Percentiles rank a stretch among this genome's conserved stretches.
These are phyloP conservation scores for Cetradonia linearis DNA, from an alignment of 495 filamentous ascomycete genomes.

Conservation along the genomic window DNA sequence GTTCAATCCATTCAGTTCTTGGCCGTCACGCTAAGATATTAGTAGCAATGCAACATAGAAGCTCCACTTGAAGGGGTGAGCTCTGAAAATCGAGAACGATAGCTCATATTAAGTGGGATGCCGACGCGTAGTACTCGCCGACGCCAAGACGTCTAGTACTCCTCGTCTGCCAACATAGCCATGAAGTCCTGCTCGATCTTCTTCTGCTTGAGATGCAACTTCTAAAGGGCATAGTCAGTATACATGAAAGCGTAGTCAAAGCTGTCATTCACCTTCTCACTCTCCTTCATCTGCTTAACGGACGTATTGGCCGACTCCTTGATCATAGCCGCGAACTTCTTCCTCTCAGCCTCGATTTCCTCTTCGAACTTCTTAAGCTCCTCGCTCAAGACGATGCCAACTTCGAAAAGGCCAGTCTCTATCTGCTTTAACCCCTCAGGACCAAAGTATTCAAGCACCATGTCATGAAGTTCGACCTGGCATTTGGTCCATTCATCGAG, in stretches of 20 bases:
- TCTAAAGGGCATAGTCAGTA: conserved; percentile 11
- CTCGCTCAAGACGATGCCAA: not conserved
- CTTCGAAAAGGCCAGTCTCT: not conserved
- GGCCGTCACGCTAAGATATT: not conserved
- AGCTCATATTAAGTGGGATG: too few relatives aligned
- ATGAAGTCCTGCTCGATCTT: conserved; percentile 10
- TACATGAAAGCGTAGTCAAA: not conserved
- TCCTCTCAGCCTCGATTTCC: conserved; percentile 14
- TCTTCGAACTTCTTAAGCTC: conserved; percentile 13
- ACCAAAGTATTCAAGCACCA: conserved; percentile 17
- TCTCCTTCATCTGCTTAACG: conserved; percentile 15
- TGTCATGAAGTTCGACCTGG: conserved; percentile 13
- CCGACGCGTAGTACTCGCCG: too few relatives aligned
- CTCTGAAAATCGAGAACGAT: not conserved
- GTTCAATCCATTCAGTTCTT: not conserved
- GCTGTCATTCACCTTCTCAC: conserved; percentile 20
- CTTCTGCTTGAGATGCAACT: conserved; percentile 13
- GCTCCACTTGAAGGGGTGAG: not conserved
- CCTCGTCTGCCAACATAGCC: conserved; percentile 17
- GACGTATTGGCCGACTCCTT: conserved; percentile 6
- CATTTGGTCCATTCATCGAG: conserved; percentile 21
- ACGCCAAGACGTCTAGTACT: conserved; percentile 4
- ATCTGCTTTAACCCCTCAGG: conserved; percentile 9
- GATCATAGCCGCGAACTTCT: conserved; percentile 12
- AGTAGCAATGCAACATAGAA: not conserved